Evolutionary conservation across 2,329 filamentous ascomycete genomes (phyloP), one percentile per base, ranked within the genome.

Genomic region (Mycosphaerella arachidis): DNA sequence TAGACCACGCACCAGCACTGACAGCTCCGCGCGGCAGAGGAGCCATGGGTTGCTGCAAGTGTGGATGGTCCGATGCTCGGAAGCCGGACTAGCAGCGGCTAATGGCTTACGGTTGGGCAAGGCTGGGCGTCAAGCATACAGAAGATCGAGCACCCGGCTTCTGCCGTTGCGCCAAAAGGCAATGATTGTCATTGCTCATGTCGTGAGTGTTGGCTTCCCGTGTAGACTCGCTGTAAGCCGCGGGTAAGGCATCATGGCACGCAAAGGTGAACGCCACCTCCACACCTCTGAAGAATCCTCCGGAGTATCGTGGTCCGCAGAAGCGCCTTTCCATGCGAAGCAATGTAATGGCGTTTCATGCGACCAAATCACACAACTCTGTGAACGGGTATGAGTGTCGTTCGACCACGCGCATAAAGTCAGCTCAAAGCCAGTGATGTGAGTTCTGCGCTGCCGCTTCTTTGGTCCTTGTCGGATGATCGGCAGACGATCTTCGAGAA

Each of bases 221-320:
- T 35, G 20, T 29, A 29, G 4, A 31, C 20, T 50, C 24, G 12
- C 33, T 10, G 33, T n/a, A n/a, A 53, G 16, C 4, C 10, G 50
- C 18, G 37, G 50, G 4, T 8, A 35, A 12, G 31, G 48, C 31
- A 53, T 58, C 53, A 56, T 60, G 40, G 59, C 50, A 51, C 48
- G 58, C 37, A 57, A 62, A 61, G 62, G 50, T 58, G 55, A 53
- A 59, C 63, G 62, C 63, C 63, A 66, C 63, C 58, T 66, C 56
- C 58, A 51, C 57, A 46, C 37, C 35, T 30, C 27, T 46, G 27
- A 43, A 31, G 18, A 27, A n/a, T n/a, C n/a, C n/a, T 29, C 37
- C 33, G 53, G 35, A 48, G 54, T 29, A 50, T 45, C 31, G 46
- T 48, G 40, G 53, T 57, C 46, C 58, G 61, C 54, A 54, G 24